phyloP scores from a whole-genome alignment of 768 basidiomycete species.

The Tephrocybe sp. region DNA sequence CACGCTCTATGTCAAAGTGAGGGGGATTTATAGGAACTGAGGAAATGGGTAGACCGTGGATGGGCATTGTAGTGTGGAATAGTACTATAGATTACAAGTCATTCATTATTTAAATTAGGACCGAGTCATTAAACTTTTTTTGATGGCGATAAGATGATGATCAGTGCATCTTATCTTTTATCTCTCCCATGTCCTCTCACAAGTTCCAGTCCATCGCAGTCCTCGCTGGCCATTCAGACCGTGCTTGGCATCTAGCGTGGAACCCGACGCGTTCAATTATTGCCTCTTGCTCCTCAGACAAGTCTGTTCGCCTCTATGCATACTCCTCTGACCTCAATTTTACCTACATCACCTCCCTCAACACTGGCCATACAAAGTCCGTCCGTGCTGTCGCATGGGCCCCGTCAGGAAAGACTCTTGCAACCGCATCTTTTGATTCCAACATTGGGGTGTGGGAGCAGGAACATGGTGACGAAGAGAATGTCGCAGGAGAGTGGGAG shows the following conservation, averaged over 20 bases:
- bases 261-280: constrained; percentile 78
- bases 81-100: not conserved
- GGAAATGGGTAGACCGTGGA: constrained; percentile 55
- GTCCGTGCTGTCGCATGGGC: constrained; percentile 87
- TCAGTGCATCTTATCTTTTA: constrained; percentile 5
- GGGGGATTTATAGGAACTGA: constrained; percentile 48
- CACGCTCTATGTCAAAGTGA: constrained; percentile 82
- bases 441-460: constrained; percentile 91
- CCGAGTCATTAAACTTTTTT: constrained; percentile 9
- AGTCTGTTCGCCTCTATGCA: constrained; percentile 80
- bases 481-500: constrained; percentile 69
- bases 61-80: constrained; percentile 43
- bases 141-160: constrained; percentile 1
- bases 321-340: constrained; percentile 51
- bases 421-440: constrained; percentile 92
- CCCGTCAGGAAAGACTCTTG: constrained; percentile 82
- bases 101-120: not conserved
- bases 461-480: constrained; percentile 36
- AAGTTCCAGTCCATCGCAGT: constrained; percentile 24
- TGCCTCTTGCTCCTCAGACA: constrained; percentile 95
- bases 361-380: constrained; percentile 84
- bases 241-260: constrained; percentile 89
- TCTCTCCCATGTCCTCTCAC: not conserved
- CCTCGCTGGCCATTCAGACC: constrained; percentile 70
- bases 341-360: constrained; percentile 59